phyloP scores from a whole-genome alignment of 2,329 filamentous ascomycete species.

The Ophiostoma montium region DNA sequence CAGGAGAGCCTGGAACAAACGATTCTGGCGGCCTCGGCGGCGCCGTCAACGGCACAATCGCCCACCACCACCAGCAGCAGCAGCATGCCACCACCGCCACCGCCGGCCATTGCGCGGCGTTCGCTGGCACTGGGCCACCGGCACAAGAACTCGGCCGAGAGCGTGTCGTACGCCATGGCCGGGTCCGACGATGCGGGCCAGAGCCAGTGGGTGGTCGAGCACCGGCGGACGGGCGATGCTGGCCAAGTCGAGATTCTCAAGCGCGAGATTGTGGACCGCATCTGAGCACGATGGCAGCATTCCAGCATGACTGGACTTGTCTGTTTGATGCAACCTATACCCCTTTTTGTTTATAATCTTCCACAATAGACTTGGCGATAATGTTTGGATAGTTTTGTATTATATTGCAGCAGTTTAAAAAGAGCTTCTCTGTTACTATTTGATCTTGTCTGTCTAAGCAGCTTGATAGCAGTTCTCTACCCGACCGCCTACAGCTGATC shows the following conservation, averaged over 20 bases:
- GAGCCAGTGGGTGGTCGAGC: constrained; percentile 55
- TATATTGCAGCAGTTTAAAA: neutral
- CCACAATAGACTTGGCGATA: neutral
- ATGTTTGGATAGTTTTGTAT: neutral
- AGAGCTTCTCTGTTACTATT: neutral
- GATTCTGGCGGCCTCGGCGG: neutral
- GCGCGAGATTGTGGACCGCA: constrained; percentile 47
- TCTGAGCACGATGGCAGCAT: constrained; percentile 17
- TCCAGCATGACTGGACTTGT: neutral
- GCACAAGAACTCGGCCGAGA: constrained; percentile 46
- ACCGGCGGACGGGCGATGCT: constrained; percentile 49
- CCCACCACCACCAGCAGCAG: neutral
- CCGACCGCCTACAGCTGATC: constrained; percentile 19
- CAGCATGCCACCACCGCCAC: neutral
- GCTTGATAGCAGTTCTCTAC: too few species aligned
- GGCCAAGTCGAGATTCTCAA: constrained; percentile 53
- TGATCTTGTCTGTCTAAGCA: neutral
- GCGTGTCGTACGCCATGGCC: constrained; percentile 46
- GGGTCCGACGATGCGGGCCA: constrained; percentile 40
- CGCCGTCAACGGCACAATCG: neutral
- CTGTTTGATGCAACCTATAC: neutral
- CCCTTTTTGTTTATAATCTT: neutral
- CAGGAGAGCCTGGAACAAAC: neutral
- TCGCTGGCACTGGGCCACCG: constrained; percentile 35
- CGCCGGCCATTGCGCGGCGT: constrained; percentile 12